These are phyloP conservation scores for Phytophthora pseudosyringae DNA, from an alignment of 352 stramenopile genomes.

Conservation along the genomic window DNA sequence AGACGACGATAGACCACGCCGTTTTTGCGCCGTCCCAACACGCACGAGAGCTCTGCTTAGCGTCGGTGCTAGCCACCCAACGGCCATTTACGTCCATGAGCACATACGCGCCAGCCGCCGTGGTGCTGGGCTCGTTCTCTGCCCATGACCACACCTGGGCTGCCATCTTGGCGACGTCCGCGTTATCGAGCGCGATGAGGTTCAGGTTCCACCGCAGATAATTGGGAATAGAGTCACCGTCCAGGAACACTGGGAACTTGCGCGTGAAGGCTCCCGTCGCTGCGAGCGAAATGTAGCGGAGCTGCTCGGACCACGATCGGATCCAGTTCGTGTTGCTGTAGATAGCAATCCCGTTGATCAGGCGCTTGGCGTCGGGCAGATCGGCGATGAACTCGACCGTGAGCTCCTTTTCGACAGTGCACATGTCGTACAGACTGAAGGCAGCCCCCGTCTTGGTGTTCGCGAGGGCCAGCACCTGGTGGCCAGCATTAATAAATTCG, in stretches of 20 bases:
- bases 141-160: conserved; percentile 67
- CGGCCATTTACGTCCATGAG: conserved; percentile 47
- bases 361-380: conserved; percentile 42
- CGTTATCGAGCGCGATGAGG: conserved; percentile 54
- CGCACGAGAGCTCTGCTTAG: conserved; percentile 34
- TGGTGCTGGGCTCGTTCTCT: conserved; percentile 51
- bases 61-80: conserved; percentile 42
- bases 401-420: conserved; percentile 42
- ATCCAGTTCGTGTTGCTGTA: conserved; percentile 58
- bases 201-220: conserved; percentile 67
- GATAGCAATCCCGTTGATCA: conserved; percentile 52
- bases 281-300: conserved; percentile 59
- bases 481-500: conserved; percentile 46
- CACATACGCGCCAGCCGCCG: conserved; percentile 27
- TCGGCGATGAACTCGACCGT: conserved; percentile 48
- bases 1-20: conserved; percentile 48
- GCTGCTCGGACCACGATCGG: conserved; percentile 54
- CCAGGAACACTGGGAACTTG: conserved; percentile 40
- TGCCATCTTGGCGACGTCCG: conserved; percentile 60
- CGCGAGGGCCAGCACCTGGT: conserved; percentile 49
- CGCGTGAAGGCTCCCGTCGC: conserved; percentile 33
- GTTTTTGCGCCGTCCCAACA: conserved; percentile 49
- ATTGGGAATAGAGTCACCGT: conserved; percentile 49
- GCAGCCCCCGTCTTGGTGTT: conserved; percentile 49
- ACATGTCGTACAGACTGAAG: conserved; percentile 50